Evolutionary conservation across 192 early-diverging fungal species (phyloP), one percentile per base, ranked within the genome.

Genomic region (Backusella tuberculispora): DNA sequence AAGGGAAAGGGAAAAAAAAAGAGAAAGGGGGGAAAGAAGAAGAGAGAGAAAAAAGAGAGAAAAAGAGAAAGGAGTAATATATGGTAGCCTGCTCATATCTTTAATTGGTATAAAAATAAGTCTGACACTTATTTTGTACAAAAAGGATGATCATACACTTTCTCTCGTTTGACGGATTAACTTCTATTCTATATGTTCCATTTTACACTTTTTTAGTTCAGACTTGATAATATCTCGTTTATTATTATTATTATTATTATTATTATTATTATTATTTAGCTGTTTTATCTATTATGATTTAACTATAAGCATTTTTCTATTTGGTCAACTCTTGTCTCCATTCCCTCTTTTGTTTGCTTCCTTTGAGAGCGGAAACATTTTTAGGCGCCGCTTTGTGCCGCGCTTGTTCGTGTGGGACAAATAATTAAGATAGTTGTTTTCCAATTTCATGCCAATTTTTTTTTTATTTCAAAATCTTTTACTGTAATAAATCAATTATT

Each of bases 51-150:
- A 50, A 50, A 50, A 66, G 17, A 37, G 17, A 37, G 13, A 17
- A 4, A 66, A 38, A 38, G 37, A 65, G 15, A 42, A 34, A 66
- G 9, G 38, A 66, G 34, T 66, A 66, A 66, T 34, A 34, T 34
- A 66, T 40, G 10, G n/a, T 40, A 66, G 19, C 50, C 50, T 53
- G 50, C n/a, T 53, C 50, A 53, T 53, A 53, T 53, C 50, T 53
- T 34, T 53, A 53, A 53, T 53, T 53, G 50, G 50, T 53, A 53
- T 53, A 53, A 21, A 53, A 53, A 53, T 53, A 53, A 53, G n/a
- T 50, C 15, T 50, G 47, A 17, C 47, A 50, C 47, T 50, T 19
- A 50, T 50, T 50, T 50, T 50, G 47, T n/a, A 50, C 47, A 50
- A 48, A 19, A 50, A 48, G 15, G 15, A 50, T 50, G 47, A 17